These are phyloP conservation scores for Vitis labrusca DNA, from an alignment of 164 flowering plant genomes.

Conservation along the genomic window DNA sequence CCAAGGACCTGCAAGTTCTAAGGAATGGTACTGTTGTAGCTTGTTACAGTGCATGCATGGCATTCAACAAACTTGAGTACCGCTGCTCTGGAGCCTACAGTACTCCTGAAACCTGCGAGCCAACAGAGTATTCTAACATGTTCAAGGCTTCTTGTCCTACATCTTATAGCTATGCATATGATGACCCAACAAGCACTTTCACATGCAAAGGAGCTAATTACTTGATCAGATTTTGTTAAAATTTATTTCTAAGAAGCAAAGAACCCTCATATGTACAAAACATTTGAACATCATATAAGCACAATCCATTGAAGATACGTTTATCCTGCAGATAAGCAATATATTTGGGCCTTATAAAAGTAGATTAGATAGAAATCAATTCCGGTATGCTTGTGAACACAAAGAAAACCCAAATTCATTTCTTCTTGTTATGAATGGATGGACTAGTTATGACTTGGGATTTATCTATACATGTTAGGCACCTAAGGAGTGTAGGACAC, in stretches of 20 bases:
- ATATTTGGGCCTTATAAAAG: too few relatives aligned
- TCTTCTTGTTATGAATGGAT: too few relatives aligned
- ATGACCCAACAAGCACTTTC: conserved; percentile 11
- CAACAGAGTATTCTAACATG: conserved; percentile 8
- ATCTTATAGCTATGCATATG: conserved; percentile 22
- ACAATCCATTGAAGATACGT: too few relatives aligned
- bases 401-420: too few relatives aligned
- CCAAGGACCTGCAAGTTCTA: conserved; percentile 4
- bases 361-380: too few relatives aligned
- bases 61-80: conserved; percentile 7
- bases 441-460: too few relatives aligned
- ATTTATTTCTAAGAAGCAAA: background rate
- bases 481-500: too few relatives aligned
- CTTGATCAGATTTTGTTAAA: conserved; percentile 4
- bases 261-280: too few relatives aligned
- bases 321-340: too few relatives aligned
- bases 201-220: conserved; percentile 12
- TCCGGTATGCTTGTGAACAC: too few relatives aligned
- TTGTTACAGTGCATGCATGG: conserved; percentile 26
- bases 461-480: too few relatives aligned
- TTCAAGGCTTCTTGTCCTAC: conserved; percentile 23
- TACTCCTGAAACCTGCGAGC: conserved; percentile 12
- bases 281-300: too few relatives aligned
- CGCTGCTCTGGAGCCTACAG: conserved; percentile 14
- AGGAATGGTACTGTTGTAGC: conserved; percentile 8